phyloP scores from a whole-genome alignment of 768 basidiomycete species.

The Rhizopogon sp. region DNA sequence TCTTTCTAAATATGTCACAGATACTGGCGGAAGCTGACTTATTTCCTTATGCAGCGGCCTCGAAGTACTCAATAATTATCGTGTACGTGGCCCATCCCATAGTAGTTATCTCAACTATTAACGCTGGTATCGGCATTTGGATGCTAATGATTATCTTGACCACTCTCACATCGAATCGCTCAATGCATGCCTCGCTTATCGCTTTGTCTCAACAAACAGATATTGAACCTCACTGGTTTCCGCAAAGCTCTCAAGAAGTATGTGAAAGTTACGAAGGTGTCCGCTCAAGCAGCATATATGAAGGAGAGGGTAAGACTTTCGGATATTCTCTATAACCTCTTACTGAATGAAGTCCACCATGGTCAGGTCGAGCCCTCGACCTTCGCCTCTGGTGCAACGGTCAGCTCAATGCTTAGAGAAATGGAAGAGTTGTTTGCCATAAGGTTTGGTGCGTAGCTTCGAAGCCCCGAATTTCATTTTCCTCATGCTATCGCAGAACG shows the following conservation, averaged over 20 bases:
- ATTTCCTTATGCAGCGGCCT: constrained; percentile 45
- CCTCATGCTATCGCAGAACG: constrained; percentile 29
- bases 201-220: constrained; percentile 31
- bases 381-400: constrained; percentile 57
- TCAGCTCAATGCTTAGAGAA: constrained; percentile 66
- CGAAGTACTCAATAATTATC: constrained; percentile 85
- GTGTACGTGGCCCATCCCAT: constrained; percentile 40
- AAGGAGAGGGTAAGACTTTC: constrained; percentile 54
- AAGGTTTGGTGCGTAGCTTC: constrained; percentile 61
- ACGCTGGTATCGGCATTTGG: not conserved
- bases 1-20: not conserved
- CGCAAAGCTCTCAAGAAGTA: constrained; percentile 84
- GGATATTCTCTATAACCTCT: not conserved
- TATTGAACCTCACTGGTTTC: constrained; percentile 87
- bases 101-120: not conserved
- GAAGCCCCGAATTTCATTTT: not conserved
- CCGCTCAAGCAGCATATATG: constrained; percentile 74
- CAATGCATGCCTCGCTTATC: too few relatives aligned
- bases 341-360: not conserved
- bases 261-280: constrained; percentile 71
- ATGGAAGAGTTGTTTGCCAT: constrained; percentile 74
- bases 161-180: not conserved
- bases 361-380: constrained; percentile 61
- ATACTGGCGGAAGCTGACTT: not conserved
- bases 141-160: not conserved